Evolutionary conservation across 2,329 filamentous ascomycete species (phyloP).

Genomic region (Beauveria bassiana): DNA sequence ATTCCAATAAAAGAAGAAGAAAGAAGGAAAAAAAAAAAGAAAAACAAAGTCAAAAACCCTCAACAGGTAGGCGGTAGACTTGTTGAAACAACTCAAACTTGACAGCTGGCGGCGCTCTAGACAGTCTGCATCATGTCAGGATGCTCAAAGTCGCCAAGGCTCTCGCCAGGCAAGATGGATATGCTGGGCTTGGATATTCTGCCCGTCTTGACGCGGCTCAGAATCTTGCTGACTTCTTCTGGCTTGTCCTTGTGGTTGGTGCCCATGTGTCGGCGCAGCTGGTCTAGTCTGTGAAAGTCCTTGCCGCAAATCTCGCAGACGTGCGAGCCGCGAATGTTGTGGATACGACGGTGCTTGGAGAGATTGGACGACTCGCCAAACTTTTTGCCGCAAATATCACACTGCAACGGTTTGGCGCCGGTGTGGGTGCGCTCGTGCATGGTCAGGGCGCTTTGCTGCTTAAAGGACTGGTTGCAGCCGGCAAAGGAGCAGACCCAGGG

Average conservation of each 20-base stretch:
- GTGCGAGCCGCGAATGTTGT: constrained; percentile 44
- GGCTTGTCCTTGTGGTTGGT: constrained; percentile 26
- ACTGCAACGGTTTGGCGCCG: constrained; percentile 54
- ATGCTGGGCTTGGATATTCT: constrained; percentile 6
- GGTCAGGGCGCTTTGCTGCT: constrained; percentile 61
- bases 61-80: not conserved
- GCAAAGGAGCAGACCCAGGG: constrained; percentile 48
- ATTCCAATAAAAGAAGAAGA: not conserved
- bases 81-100: not conserved
- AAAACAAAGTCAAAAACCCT: not conserved
- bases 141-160: not conserved
- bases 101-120: not conserved
- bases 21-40: too few species aligned
- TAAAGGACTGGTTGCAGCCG: constrained; percentile 51
- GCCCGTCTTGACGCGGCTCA: constrained; percentile 12
- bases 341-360: constrained; percentile 57
- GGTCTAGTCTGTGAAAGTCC: constrained; percentile 52
- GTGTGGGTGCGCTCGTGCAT: constrained; percentile 62
- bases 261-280: constrained; percentile 47
- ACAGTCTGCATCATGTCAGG: not conserved
- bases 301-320: constrained; percentile 47
- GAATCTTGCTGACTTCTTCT: constrained; percentile 15
- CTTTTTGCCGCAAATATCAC: constrained; percentile 48
- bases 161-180: not conserved
- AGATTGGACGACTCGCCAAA: constrained; percentile 61